Evolutionary conservation across 2,329 filamentous ascomycete species (phyloP).

Genomic region (Fusarium nisikadoi): DNA sequence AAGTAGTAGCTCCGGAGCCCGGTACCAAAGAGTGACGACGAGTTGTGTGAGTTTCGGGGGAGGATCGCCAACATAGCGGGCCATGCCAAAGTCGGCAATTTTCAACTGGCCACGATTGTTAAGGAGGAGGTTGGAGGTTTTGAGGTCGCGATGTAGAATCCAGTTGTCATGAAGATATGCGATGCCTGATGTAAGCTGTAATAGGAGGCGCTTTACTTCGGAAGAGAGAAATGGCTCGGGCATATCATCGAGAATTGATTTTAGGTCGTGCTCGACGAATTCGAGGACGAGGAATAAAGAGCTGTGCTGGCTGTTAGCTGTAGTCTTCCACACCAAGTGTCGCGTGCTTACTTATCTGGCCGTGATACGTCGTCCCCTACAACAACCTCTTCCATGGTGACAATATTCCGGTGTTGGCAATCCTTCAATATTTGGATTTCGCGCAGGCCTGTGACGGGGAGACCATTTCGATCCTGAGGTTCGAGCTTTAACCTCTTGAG

Average conservation of each 20-base stretch:
- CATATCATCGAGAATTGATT: constrained; percentile 93
- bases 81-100: constrained; percentile 98
- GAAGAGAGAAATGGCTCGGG: constrained; percentile 91
- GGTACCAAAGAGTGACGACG: constrained; percentile 98
- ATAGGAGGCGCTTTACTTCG: constrained; percentile 89
- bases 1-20: constrained; percentile 88
- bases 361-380: constrained; percentile 70
- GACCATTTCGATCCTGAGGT: constrained; percentile 74
- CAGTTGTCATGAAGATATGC: constrained; percentile 87
- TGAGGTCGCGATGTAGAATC: constrained; percentile 94
- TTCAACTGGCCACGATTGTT: constrained; percentile 96
- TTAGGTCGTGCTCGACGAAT: constrained; percentile 96
- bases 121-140: constrained; percentile 92
- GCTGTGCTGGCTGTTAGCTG: constrained; percentile 55
- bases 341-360: constrained; percentile 62
- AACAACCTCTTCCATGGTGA: constrained; percentile 84
- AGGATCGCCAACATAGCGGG: constrained; percentile 85
- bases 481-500: constrained; percentile 96
- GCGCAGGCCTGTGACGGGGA: constrained; percentile 90
- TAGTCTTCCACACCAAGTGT: constrained; percentile 29
- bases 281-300: constrained; percentile 92
- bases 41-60: constrained; percentile 84
- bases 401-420: constrained; percentile 84
- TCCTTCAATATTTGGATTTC: constrained; percentile 93
- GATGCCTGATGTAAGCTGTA: constrained; percentile 83